Percentiles rank a stretch among this genome's conserved stretches.
Conservation (phyloP, 768 basidiomycete genomes). For the Ephemerocybe angulata region DNA sequence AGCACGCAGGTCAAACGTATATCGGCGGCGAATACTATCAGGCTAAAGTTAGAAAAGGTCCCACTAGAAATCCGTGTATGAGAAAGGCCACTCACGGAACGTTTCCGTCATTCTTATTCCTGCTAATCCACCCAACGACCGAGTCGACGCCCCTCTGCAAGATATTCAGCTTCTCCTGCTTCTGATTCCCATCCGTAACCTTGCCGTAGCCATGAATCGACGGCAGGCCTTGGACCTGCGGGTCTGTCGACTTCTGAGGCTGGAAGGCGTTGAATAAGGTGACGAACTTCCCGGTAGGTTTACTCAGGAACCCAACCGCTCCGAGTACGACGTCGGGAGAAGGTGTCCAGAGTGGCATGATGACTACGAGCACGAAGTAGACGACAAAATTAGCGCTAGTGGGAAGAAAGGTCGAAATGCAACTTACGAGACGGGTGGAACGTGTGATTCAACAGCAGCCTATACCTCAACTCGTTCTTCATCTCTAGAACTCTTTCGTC, state of each 20-base stretch:
- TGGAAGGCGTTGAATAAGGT: slow-evolving; percentile 70
- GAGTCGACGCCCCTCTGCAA: slow-evolving; percentile 49
- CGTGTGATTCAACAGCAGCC: slow-evolving; percentile 60
- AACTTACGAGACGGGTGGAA: slow-evolving; percentile 66
- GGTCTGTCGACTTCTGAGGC: slow-evolving; percentile 44
- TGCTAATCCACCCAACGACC: slow-evolving; percentile 39
- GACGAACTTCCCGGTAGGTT: slow-evolving; percentile 64
- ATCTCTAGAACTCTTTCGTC: slow-evolving; percentile 38
- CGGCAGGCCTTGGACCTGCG: slow-evolving; percentile 44
- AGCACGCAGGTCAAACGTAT: slow-evolving; percentile 55
- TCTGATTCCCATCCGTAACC: slow-evolving; percentile 44
- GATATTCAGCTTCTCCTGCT: slow-evolving; percentile 55
- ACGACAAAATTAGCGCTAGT: slow-evolving; percentile 2
- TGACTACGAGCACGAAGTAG: slow-evolving; percentile 36
- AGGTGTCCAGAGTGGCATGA: slow-evolving; percentile 71
- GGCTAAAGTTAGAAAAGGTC: no score
- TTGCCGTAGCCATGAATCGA: slow-evolving; percentile 64
- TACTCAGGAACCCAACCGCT: slow-evolving; percentile 74
- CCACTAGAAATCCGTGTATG: background rate
- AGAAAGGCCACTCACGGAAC: slow-evolving; percentile 33
- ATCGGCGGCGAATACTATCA: slow-evolving; percentile 47
- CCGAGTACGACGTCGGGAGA: slow-evolving; percentile 60
- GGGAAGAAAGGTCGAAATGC: slow-evolving; percentile 5
- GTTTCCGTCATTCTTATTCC: slow-evolving; percentile 28
- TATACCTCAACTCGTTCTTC: slow-evolving; percentile 64